phyloP scores from a whole-genome alignment of 495 filamentous ascomycete genomes.

The Trichoderma orchidacearum region DNA sequence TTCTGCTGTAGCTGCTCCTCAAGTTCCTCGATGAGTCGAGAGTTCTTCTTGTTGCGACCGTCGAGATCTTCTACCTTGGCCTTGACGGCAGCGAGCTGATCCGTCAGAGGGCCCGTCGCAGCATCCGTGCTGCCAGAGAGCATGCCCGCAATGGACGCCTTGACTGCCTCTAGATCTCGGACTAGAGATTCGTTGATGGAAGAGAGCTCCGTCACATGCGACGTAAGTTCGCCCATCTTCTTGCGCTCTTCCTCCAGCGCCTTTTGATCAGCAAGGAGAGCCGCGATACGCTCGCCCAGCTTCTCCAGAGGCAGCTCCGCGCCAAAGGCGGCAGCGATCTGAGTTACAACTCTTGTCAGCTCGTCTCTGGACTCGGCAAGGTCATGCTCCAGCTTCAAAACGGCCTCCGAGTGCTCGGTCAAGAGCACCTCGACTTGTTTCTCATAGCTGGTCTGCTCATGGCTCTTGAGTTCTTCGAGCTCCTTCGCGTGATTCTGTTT shows the following conservation, averaged over 20 bases:
- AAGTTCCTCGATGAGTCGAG: slow-evolving; percentile 81
- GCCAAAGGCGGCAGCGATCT: slow-evolving; percentile 38
- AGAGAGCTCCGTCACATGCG: slow-evolving; percentile 32
- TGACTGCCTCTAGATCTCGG: slow-evolving; percentile 38
- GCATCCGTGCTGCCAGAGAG: slow-evolving; percentile 12
- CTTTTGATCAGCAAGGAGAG: slow-evolving; percentile 34
- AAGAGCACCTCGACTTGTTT: slow-evolving; percentile 28
- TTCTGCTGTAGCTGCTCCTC: slow-evolving; percentile 93
- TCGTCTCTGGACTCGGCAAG: slow-evolving; percentile 57
- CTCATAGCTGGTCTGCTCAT: slow-evolving; percentile 25
- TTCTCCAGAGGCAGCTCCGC: slow-evolving; percentile 41
- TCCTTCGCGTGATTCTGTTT: slow-evolving; percentile 29
- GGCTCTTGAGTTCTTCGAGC: slow-evolving; percentile 32
- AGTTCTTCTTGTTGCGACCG: slow-evolving; percentile 64
- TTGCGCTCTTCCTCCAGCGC: slow-evolving; percentile 39
- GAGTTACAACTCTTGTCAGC: slow-evolving; percentile 45
- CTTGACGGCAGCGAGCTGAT: slow-evolving; percentile 58
- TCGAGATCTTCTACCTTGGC: slow-evolving; percentile 56
- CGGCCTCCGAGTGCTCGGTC: slow-evolving; percentile 42
- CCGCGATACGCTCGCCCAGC: slow-evolving; percentile 37
- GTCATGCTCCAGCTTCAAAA: slow-evolving; percentile 51
- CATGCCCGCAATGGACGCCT: slow-evolving; percentile 28
- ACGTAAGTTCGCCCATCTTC: slow-evolving; percentile 36
- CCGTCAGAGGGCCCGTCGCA: slow-evolving; percentile 36
- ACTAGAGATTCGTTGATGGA: slow-evolving; percentile 40